Evolutionary conservation across 495 filamentous ascomycete species (phyloP).

Genomic region (Tricharina praecox): DNA sequence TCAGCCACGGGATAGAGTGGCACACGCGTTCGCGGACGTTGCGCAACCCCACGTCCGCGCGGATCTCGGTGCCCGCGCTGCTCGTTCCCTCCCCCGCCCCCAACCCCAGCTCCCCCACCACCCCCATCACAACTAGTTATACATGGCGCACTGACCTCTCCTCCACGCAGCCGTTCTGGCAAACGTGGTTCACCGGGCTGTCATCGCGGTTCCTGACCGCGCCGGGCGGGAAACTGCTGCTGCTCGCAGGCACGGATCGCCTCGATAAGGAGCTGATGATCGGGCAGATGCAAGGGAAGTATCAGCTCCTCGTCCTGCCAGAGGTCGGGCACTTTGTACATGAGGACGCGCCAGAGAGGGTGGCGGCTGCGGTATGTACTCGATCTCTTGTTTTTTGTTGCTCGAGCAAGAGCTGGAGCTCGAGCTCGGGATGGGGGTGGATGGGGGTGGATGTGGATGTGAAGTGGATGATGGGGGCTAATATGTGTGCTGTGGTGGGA

Average conservation of each 20-base stretch:
- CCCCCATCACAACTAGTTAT: no score
- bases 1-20: conserved; percentile 79
- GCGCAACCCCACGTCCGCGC: conserved; percentile 61
- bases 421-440: no score
- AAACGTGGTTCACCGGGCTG: conserved; percentile 78
- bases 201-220: conserved; percentile 75
- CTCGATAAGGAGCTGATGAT: conserved; percentile 92
- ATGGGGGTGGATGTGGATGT: conserved; percentile 19
- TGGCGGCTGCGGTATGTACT: conserved; percentile 41
- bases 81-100: conserved; percentile 39
- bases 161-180: conserved; percentile 80
- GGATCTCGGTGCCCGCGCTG: conserved; percentile 73
- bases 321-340: conserved; percentile 94
- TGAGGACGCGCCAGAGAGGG: conserved; percentile 82
- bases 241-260: conserved; percentile 86
- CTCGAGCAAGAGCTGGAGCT: no score
- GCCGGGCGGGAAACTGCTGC: conserved; percentile 69
- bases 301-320: conserved; percentile 84
- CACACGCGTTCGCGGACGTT: conserved; percentile 82
- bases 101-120: no score
- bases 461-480: conserved; percentile 22
- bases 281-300: conserved; percentile 74
- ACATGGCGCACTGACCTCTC: conserved; percentile 82
- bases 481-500: conserved; percentile 27
- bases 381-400: no score